These are phyloP conservation scores for Cymbidium sinense DNA, from an alignment of 106 monocot species.

Conservation along the genomic window DNA sequence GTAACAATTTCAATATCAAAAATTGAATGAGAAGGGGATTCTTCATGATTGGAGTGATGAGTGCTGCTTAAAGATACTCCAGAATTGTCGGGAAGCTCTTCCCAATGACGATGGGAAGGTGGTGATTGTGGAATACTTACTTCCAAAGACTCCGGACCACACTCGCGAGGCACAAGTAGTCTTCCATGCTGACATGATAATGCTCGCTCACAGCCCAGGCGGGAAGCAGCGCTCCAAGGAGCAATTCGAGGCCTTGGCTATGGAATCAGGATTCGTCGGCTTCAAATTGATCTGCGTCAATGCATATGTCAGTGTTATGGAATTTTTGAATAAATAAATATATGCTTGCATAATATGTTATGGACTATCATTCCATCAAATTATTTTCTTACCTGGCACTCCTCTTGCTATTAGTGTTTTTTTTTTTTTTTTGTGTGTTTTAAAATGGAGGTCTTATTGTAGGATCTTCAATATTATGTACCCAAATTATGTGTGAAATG, in stretches of 20 bases:
- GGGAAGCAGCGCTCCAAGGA: slow-evolving; percentile 9
- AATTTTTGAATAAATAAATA: background rate
- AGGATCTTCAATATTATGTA: too few species aligned
- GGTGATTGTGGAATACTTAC: slow-evolving; percentile 7
- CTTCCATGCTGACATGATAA: slow-evolving; percentile 5
- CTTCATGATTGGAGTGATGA: slow-evolving; percentile 24
- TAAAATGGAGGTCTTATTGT: too few species aligned
- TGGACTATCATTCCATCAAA: too few species aligned
- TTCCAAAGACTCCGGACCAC: background rate
- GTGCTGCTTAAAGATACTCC: slow-evolving; percentile 6
- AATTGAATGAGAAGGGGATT: background rate
- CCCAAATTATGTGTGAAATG: too few species aligned
- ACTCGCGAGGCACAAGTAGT: background rate
- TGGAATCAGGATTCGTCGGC: background rate
- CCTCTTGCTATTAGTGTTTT: too few species aligned
- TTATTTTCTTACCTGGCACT: too few species aligned
- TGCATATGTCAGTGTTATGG: background rate
- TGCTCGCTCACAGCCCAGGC: slow-evolving; percentile 7
- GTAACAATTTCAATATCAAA: too few species aligned
- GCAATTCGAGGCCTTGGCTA: slow-evolving; percentile 6
- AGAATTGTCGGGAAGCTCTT: slow-evolving; percentile 12
- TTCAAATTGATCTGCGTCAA: background rate
- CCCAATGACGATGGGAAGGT: slow-evolving; percentile 11
- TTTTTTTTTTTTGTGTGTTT: too few species aligned
- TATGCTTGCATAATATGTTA: too few species aligned